A percentile compares a stretch with the other conserved stretches of the same genome.
phyloP scores from a whole-genome alignment of 2,329 filamentous ascomycete genomes.

The Calonectria multiphialidica region DNA sequence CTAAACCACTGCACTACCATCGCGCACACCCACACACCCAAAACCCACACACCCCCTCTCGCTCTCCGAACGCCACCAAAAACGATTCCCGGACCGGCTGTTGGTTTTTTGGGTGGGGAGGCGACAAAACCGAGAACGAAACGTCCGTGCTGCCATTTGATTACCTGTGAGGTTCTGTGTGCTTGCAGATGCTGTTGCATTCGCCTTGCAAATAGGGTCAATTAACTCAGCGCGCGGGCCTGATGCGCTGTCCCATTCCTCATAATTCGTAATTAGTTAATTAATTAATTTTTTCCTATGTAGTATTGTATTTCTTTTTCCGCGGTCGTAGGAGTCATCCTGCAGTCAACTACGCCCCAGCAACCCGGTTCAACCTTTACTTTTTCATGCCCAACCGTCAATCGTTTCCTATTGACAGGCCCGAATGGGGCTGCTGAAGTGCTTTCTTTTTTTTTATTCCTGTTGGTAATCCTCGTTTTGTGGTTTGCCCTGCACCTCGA shows the following conservation, averaged over 20 bases:
- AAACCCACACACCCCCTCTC: background rate
- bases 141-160: conserved; percentile 1
- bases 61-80: conserved; percentile 9
- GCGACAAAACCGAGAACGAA: background rate
- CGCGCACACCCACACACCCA: background rate
- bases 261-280: background rate
- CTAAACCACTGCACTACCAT: too few relatives aligned
- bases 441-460: background rate
- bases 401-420: conserved; percentile 3
- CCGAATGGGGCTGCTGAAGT: background rate
- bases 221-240: background rate
- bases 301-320: background rate
- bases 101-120: background rate
- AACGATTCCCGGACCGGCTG: conserved; percentile 9
- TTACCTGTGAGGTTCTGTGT: background rate
- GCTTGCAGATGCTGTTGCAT: background rate
- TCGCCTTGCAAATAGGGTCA: background rate
- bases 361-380: background rate
- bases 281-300: background rate
- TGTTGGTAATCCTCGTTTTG: background rate
- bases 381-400: background rate
- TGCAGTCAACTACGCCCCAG: background rate
- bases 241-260: background rate
- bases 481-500: background rate
- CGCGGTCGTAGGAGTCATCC: background rate